Conservation (phyloP, 441 rosid species). For the Populus hybrid region DNA sequence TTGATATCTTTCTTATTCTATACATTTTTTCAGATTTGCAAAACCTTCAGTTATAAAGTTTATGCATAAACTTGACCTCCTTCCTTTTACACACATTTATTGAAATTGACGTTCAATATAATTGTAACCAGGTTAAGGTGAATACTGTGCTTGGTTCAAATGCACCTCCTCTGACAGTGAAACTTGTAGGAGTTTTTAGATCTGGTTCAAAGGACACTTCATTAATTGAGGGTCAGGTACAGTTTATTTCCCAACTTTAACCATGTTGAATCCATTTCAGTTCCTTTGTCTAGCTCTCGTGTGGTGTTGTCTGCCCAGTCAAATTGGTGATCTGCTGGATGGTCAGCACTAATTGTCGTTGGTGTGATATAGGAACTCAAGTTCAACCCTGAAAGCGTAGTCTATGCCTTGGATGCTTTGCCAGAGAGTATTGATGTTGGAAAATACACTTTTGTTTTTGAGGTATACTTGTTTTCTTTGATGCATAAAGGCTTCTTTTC, state of each 20-base stretch:
- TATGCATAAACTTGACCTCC: background rate
- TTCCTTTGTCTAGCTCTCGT: slow-evolving; percentile 6
- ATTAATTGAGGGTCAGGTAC: slow-evolving; percentile 66
- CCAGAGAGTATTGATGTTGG: slow-evolving; percentile 73
- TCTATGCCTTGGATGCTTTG: slow-evolving; percentile 48
- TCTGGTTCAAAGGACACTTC: slow-evolving; percentile 53
- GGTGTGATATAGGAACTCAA: slow-evolving; percentile 61
- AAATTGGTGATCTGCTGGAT: slow-evolving; percentile 1
- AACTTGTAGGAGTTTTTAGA: slow-evolving; percentile 51
- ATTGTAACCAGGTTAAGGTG: slow-evolving; percentile 63
- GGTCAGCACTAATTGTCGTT: slow-evolving; percentile 3
- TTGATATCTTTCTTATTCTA: background rate
- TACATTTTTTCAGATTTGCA: background rate
- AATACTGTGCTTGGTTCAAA: slow-evolving; percentile 76
- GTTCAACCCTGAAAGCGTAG: slow-evolving; percentile 49
- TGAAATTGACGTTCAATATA: slow-evolving; percentile 7
- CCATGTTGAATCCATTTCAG: slow-evolving; percentile 6
- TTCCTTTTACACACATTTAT: background rate
- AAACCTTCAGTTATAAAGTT: background rate
- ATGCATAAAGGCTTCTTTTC: slow-evolving; percentile 8
- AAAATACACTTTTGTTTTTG: slow-evolving; percentile 67
- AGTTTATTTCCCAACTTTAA: slow-evolving; percentile 7
- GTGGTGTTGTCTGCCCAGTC: slow-evolving; percentile 12
- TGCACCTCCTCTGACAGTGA: slow-evolving; percentile 78
- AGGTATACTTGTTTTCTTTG: slow-evolving; percentile 46